Percentiles rank a stretch among this genome's conserved stretches.
phyloP scores from a whole-genome alignment of 805 yeast genomes.

The Ogataea sp. region DNA sequence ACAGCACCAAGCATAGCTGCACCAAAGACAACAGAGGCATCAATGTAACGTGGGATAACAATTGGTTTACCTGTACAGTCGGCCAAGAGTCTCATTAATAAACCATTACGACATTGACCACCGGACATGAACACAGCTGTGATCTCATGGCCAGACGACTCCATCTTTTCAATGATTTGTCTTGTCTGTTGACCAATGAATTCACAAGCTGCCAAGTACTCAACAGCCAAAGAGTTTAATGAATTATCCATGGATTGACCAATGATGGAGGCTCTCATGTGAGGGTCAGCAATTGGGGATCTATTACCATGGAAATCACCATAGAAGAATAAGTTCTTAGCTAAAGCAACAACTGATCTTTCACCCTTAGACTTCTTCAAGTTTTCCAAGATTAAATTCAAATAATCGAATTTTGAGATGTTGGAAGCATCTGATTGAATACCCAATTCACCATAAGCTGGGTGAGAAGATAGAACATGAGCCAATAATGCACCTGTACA shows the following conservation, averaged over 20 bases:
- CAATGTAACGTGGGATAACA: slow-evolving; percentile 89
- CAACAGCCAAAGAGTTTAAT: slow-evolving; percentile 74
- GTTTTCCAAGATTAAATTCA: slow-evolving; percentile 68
- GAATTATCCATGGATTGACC: slow-evolving; percentile 91
- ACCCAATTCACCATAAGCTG: slow-evolving; percentile 71
- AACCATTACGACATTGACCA: slow-evolving; percentile 91
- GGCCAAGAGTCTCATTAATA: slow-evolving; percentile 83
- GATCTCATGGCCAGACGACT: slow-evolving; percentile 68
- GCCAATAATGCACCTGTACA: slow-evolving; percentile 93
- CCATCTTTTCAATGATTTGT: slow-evolving; percentile 86
- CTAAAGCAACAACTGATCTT: slow-evolving; percentile 72
- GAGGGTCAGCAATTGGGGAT: slow-evolving; percentile 94
- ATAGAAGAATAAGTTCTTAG: slow-evolving; percentile 81
- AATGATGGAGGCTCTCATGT: slow-evolving; percentile 85
- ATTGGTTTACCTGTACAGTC: slow-evolving; percentile 90
- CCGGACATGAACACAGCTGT: slow-evolving; percentile 83
- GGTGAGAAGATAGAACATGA: slow-evolving; percentile 81
- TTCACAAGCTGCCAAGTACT: slow-evolving; percentile 91
- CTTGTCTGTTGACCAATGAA: slow-evolving; percentile 96
- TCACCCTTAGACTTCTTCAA: slow-evolving; percentile 47
- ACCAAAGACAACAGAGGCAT: slow-evolving; percentile 96
- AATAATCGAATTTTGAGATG: slow-evolving; percentile 70
- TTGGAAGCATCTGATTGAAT: slow-evolving; percentile 60
- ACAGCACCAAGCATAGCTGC: slow-evolving; percentile 92
- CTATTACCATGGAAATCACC: slow-evolving; percentile 97